Percentiles rank a stretch among this genome's conserved stretches.
These are phyloP conservation scores for Diaporthe citriasiana DNA, from an alignment of 2,329 filamentous ascomycete species.

Conservation along the genomic window DNA sequence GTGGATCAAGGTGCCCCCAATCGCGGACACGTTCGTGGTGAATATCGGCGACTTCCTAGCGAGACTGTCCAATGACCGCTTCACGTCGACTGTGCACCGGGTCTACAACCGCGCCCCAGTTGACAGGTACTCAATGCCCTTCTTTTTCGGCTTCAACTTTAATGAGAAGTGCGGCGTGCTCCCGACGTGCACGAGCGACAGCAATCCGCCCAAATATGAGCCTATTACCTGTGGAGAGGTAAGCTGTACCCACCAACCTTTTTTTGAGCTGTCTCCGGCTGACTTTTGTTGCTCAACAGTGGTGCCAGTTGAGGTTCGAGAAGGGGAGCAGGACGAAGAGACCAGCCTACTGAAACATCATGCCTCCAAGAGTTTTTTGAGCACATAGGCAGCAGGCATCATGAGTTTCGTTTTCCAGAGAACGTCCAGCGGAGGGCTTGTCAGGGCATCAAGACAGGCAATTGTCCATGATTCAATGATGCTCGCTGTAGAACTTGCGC, in stretches of 20 bases:
- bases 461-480: background rate
- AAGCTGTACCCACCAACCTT: conserved; percentile 48
- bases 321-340: conserved; percentile 38
- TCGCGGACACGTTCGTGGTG: conserved; percentile 63
- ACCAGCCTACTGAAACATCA: conserved; percentile 7
- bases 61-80: conserved; percentile 64
- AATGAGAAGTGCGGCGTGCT: conserved; percentile 64
- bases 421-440: background rate
- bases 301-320: conserved; percentile 53
- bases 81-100: conserved; percentile 63
- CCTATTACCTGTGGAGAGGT: conserved; percentile 65
- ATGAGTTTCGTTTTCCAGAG: background rate
- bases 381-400: background rate
- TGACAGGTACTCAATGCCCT: conserved; percentile 67
- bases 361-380: no score
- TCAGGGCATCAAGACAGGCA: background rate
- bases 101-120: conserved; percentile 58
- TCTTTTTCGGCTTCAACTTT: conserved; percentile 69
- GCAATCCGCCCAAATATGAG: conserved; percentile 63
- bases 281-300: background rate
- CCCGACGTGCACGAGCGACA: conserved; percentile 60
- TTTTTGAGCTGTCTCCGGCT: background rate
- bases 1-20: conserved; percentile 59
- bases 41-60: conserved; percentile 68
- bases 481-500: background rate